Conservation (phyloP, 257 asterid genomes). For the Orobanche coerulescens region DNA sequence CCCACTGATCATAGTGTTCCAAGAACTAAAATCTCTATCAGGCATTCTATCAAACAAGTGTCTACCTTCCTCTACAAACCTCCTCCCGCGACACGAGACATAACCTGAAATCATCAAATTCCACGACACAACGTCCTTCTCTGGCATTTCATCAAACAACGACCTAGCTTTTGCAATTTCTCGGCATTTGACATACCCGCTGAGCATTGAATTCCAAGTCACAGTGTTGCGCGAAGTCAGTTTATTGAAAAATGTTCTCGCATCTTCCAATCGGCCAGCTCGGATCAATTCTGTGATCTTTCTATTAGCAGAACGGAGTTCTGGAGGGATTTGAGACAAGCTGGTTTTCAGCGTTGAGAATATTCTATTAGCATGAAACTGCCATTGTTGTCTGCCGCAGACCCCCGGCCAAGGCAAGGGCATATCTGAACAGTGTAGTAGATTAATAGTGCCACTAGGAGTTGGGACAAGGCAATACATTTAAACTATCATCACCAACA, state of each 20-base stretch:
- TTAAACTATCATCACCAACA: too few relatives aligned
- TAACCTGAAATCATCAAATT: constrained; percentile 60
- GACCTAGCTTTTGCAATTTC: constrained; percentile 52
- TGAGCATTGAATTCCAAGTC: constrained; percentile 83
- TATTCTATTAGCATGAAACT: constrained; percentile 8
- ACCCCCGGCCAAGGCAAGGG: constrained; percentile 16
- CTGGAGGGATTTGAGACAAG: constrained; percentile 18
- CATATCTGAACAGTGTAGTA: constrained; percentile 12
- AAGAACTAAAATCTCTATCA: constrained; percentile 45
- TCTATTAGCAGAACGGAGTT: constrained; percentile 35
- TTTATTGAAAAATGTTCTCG: constrained; percentile 44
- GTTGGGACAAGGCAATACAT: too few relatives aligned
- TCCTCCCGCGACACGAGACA: constrained; percentile 39
- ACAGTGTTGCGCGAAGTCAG: constrained; percentile 40
- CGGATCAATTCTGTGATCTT: constrained; percentile 44
- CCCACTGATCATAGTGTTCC: constrained; percentile 91
- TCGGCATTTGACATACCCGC: constrained; percentile 46
- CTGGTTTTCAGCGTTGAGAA: constrained; percentile 22
- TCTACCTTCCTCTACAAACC: constrained; percentile 44
- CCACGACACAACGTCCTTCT: constrained; percentile 65
- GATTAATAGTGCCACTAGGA: too few relatives aligned
- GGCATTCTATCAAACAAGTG: constrained; percentile 61
- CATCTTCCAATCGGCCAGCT: constrained; percentile 48
- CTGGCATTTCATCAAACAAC: constrained; percentile 65
- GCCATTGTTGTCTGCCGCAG: constrained; percentile 12